A percentile compares a stretch with the other conserved stretches of the same genome.
Conservation (phyloP, 106 monocot genomes). For the Dioscorea zingiberensis region DNA sequence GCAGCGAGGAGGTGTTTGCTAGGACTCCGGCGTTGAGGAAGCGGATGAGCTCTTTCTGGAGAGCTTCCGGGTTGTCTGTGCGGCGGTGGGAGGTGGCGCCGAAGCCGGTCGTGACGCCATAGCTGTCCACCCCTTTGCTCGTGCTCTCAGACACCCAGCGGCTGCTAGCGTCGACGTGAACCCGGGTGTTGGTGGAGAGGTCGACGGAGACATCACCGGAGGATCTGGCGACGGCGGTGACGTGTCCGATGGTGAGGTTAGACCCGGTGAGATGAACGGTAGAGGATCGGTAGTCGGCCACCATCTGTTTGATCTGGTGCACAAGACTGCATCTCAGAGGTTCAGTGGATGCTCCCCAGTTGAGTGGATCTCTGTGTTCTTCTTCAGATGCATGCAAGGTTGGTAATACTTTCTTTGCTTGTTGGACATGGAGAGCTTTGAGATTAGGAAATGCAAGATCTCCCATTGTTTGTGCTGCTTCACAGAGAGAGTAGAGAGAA, state of each 20-base stretch:
- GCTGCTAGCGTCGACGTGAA: conserved; percentile 7
- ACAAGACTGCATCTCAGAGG: too few relatives aligned
- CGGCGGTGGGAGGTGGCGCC: conserved; percentile 60
- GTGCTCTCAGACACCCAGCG: conserved; percentile 20
- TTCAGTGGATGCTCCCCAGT: too few relatives aligned
- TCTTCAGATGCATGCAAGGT: too few relatives aligned
- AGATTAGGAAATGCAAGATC: too few relatives aligned
- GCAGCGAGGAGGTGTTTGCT: neutral
- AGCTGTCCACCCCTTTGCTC: conserved; percentile 34
- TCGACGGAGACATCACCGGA: conserved; percentile 3
- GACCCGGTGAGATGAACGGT: conserved; percentile 13
- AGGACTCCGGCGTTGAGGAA: conserved; percentile 42
- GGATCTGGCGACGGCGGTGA: conserved; percentile 11
- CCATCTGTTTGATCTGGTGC: too few relatives aligned
- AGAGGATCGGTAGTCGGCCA: too few relatives aligned
- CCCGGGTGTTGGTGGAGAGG: neutral
- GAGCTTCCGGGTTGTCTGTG: conserved; percentile 24
- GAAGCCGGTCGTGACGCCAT: conserved; percentile 80
- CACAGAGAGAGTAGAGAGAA: too few relatives aligned
- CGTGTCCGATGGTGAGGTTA: conserved; percentile 23
- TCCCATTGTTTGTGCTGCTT: too few relatives aligned
- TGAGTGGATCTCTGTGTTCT: too few relatives aligned
- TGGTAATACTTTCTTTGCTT: too few relatives aligned
- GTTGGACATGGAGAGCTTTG: too few relatives aligned
- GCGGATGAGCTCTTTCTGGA: conserved; percentile 35